phyloP scores from a whole-genome alignment of 2,329 filamentous ascomycete species.

The Fusarium albosuccineum region DNA sequence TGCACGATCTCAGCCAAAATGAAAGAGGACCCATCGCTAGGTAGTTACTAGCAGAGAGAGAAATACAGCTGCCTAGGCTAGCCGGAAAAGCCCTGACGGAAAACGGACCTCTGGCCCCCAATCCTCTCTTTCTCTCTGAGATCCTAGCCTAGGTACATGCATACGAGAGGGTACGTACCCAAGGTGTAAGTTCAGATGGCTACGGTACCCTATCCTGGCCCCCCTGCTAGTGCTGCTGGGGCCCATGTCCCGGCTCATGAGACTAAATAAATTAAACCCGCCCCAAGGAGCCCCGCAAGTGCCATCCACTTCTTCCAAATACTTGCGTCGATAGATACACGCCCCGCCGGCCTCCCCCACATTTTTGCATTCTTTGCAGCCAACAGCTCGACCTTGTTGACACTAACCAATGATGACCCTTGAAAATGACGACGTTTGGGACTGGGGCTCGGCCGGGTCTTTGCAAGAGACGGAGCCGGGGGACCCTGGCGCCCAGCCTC shows the following conservation, averaged over 20 bases:
- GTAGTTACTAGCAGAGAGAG: background rate
- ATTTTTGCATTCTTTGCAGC: slow-evolving; percentile 3
- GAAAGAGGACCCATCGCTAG: too few species aligned
- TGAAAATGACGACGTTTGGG: slow-evolving; percentile 42
- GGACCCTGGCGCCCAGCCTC: slow-evolving; percentile 43
- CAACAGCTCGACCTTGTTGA: slow-evolving; percentile 25
- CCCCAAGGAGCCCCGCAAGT: slow-evolving; percentile 6
- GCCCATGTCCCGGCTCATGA: slow-evolving; percentile 29
- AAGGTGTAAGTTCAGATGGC: background rate
- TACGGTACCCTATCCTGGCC: slow-evolving; percentile 4
- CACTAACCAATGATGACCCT: slow-evolving; percentile 35
- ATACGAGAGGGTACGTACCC: too few species aligned
- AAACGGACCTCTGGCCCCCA: slow-evolving; percentile 11
- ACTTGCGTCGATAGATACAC: background rate
- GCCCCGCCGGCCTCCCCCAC: slow-evolving; percentile 16
- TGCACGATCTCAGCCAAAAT: background rate
- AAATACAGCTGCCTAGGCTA: slow-evolving; percentile 1
- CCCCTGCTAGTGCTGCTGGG: background rate
- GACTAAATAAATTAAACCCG: slow-evolving; percentile 40
- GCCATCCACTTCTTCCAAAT: slow-evolving; percentile 17
- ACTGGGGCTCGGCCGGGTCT: slow-evolving; percentile 43
- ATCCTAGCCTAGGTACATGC: background rate
- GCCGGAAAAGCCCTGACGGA: slow-evolving; percentile 7
- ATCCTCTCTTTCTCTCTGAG: background rate
- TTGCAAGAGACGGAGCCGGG: slow-evolving; percentile 36